Conservation (phyloP, 1,284 basidiomycete species). For the Pholiota adiposa region DNA sequence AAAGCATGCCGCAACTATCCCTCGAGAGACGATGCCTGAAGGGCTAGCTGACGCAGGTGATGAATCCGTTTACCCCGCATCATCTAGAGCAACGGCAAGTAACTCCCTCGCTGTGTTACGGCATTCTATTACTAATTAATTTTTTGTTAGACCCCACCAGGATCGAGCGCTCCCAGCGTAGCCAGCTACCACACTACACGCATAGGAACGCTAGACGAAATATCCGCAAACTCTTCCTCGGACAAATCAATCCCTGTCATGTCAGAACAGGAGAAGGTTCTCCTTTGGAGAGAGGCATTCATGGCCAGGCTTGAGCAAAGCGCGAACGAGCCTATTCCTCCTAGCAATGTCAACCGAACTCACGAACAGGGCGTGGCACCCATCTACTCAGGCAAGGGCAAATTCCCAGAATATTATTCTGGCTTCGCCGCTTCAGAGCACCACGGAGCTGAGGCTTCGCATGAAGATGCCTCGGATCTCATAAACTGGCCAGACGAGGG, state of each 20-base stretch:
- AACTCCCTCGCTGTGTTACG: neutral
- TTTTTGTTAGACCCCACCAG: constrained; percentile 14
- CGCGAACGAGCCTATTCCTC: constrained; percentile 13
- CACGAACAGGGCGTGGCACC: constrained; percentile 6
- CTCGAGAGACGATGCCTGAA: constrained; percentile 6
- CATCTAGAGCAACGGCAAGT: constrained; percentile 15
- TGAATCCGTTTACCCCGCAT: constrained; percentile 8
- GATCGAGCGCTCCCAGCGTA: constrained; percentile 4
- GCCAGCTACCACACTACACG: neutral
- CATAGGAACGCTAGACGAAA: neutral
- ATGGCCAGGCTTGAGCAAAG: constrained; percentile 19
- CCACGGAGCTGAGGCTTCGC: neutral
- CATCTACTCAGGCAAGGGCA: constrained; percentile 7
- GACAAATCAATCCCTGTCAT: constrained; percentile 4
- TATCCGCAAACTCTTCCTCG: neutral
- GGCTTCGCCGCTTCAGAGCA: neutral
- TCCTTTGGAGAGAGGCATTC: constrained; percentile 24
- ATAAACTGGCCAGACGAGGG: constrained; percentile 26
- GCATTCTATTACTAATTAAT: neutral
- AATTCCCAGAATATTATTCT: constrained; percentile 8
- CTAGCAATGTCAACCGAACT: neutral
- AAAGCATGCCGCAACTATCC: neutral
- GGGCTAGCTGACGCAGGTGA: constrained; percentile 11
- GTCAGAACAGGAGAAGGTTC: constrained; percentile 20
- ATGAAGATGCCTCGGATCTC: constrained; percentile 15